Evolutionary conservation across 164 flowering plant species (phyloP).

Genomic region (Stephania japonica): DNA sequence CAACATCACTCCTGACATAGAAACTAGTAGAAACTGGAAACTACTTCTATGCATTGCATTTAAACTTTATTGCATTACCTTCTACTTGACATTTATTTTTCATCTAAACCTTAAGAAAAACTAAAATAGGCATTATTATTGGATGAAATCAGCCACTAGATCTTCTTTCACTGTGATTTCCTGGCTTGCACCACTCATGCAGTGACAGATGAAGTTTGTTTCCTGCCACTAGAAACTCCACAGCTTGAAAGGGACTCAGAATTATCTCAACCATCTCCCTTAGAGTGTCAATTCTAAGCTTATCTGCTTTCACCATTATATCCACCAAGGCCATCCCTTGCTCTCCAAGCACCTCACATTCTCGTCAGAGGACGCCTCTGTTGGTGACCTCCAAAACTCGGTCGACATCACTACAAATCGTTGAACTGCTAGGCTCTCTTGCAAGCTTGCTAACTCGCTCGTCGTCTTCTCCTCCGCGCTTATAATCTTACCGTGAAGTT

Average conservation of each 20-base stretch:
- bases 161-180: neutral
- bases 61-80: neutral
- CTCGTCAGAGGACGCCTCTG: neutral
- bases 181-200: conserved; percentile 34
- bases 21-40: too few species aligned
- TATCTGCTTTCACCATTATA: conserved; percentile 30
- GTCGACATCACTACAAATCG: neutral
- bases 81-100: neutral
- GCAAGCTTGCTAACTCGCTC: conserved; percentile 28
- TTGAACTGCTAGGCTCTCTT: conserved; percentile 27
- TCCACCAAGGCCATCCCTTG: conserved; percentile 18
- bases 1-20: neutral
- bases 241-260: conserved; percentile 27
- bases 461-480: conserved; percentile 31
- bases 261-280: conserved; percentile 26
- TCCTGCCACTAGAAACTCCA: conserved; percentile 29
- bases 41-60: neutral
- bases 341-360: conserved; percentile 17
- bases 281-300: conserved; percentile 29
- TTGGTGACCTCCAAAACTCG: neutral
- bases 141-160: neutral
- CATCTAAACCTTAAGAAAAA: neutral
- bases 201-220: conserved; percentile 42
- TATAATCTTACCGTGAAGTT: conserved; percentile 26
- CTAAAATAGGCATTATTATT: too few species aligned